Conservation (phyloP, 805 yeast genomes). For the Wickerhamiella azyma region DNA sequence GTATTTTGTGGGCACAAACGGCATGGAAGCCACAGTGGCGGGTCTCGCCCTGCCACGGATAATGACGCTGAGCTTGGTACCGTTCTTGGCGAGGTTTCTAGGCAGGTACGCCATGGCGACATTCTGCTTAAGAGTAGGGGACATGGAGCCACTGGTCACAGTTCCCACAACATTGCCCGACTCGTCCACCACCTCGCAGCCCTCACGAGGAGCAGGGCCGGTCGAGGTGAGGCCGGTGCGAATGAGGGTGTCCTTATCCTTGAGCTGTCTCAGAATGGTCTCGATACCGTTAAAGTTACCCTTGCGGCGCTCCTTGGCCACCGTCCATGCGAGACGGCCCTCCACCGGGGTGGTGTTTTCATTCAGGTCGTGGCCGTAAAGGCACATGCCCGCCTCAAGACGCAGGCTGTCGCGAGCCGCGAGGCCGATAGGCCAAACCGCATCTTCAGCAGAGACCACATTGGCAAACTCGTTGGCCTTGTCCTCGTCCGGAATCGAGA, state of each 20-base stretch:
- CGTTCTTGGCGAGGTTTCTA: conserved; percentile 56
- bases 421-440: conserved; percentile 76
- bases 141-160: conserved; percentile 49
- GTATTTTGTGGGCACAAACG: conserved; percentile 66
- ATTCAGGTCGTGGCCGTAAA: conserved; percentile 83
- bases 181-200: conserved; percentile 49
- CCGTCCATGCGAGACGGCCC: conserved; percentile 79
- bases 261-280: conserved; percentile 54
- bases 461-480: conserved; percentile 47
- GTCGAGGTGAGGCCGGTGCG: conserved; percentile 61
- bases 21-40: conserved; percentile 67
- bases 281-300: conserved; percentile 62
- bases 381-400: conserved; percentile 96
- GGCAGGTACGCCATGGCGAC: conserved; percentile 85
- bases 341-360: conserved; percentile 76
- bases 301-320: conserved; percentile 65
- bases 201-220: conserved; percentile 92
- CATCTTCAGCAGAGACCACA: conserved; percentile 36
- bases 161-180: conserved; percentile 41
- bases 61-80: conserved; percentile 55
- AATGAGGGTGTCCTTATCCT: conserved; percentile 43
- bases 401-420: conserved; percentile 97
- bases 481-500: conserved; percentile 49
- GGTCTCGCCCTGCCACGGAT: conserved; percentile 74
- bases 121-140: conserved; percentile 61